phyloP scores from a whole-genome alignment of 495 filamentous ascomycete species.

The Hypoxylon subgilvum region DNA sequence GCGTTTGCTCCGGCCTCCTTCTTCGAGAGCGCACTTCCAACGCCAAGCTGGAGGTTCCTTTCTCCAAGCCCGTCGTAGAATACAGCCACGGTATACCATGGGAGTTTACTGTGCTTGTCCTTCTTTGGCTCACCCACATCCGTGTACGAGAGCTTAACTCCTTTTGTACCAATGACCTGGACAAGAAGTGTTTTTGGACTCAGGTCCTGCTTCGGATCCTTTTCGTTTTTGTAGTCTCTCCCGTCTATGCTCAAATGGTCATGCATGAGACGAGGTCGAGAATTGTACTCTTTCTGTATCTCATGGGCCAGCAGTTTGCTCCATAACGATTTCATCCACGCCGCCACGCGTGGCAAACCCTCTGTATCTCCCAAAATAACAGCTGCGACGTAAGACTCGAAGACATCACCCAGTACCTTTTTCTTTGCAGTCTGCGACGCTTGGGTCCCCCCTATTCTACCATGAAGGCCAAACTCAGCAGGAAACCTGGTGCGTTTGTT shows the following conservation, averaged over 20 bases:
- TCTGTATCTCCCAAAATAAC: conserved; percentile 68
- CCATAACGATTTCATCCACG: conserved; percentile 78
- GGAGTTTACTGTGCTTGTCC: conserved; percentile 63
- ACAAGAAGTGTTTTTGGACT: conserved; percentile 59
- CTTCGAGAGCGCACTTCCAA: conserved; percentile 72
- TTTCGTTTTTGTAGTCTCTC: conserved; percentile 2
- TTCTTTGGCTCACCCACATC: conserved; percentile 62
- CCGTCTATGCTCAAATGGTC: conserved; percentile 25
- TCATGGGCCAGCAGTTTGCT: conserved; percentile 50
- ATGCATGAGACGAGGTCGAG: conserved; percentile 3
- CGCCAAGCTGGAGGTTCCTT: conserved; percentile 66
- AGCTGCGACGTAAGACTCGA: conserved; percentile 87
- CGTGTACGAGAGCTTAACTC: conserved; percentile 69
- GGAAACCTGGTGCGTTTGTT: conserved; percentile 64
- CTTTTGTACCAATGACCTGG: conserved; percentile 61
- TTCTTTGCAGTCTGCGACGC: conserved; percentile 57
- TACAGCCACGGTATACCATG: conserved; percentile 69
- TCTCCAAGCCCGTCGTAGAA: conserved; percentile 78
- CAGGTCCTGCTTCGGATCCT: conserved; percentile 30
- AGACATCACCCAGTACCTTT: conserved; percentile 82
- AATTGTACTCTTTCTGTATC: conserved; percentile 45
- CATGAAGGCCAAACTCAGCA: conserved; percentile 46
- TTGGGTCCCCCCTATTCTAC: conserved; percentile 40
- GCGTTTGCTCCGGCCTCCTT: conserved; percentile 75
- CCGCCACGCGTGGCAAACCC: conserved; percentile 64